These are phyloP conservation scores for Chlamydomonas schloesseri DNA, from an alignment of 139 green algal species.

Conservation along the genomic window DNA sequence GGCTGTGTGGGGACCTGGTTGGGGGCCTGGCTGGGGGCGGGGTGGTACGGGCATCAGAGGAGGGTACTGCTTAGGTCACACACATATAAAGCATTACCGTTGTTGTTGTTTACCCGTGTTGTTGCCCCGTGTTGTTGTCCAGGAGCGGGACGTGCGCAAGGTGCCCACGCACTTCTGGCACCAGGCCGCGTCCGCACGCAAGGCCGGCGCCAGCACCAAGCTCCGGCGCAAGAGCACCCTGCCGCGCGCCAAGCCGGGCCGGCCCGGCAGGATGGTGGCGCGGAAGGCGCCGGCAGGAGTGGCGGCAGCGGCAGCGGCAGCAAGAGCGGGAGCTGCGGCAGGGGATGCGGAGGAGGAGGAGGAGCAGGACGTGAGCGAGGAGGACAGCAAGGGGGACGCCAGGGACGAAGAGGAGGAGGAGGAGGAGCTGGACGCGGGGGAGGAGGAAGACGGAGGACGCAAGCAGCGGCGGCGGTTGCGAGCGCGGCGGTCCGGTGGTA, in stretches of 20 bases:
- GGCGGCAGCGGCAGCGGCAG: too few relatives aligned
- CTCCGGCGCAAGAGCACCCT: slow-evolving; percentile 49
- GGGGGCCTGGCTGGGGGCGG: too few relatives aligned
- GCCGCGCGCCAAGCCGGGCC: slow-evolving; percentile 11
- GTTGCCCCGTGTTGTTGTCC: too few relatives aligned
- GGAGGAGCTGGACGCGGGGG: slow-evolving; percentile 71
- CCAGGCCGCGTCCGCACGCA: slow-evolving; percentile 25
- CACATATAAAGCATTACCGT: too few relatives aligned
- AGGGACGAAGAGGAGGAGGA: slow-evolving; percentile 61
- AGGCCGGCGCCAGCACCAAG: neutral
- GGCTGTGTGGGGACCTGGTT: too few relatives aligned
- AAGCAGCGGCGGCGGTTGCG: neutral
- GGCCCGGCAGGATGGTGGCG: too few relatives aligned
- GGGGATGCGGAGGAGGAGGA: slow-evolving; percentile 17
- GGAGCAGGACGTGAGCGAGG: neutral
- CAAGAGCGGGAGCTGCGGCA: too few relatives aligned
- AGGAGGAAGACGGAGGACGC: neutral
- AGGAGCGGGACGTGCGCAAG: slow-evolving; percentile 52
- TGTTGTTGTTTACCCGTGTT: too few relatives aligned
- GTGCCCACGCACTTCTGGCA: slow-evolving; percentile 61
- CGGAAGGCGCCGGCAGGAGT: neutral
- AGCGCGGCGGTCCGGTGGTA: neutral
- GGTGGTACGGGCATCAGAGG: neutral
- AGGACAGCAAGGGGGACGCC: neutral
- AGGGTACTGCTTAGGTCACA: neutral